Evolutionary conservation across 1,284 basidiomycete genomes (phyloP), one percentile per base, ranked within the genome.

Genomic region (Ganoderma sp.): DNA sequence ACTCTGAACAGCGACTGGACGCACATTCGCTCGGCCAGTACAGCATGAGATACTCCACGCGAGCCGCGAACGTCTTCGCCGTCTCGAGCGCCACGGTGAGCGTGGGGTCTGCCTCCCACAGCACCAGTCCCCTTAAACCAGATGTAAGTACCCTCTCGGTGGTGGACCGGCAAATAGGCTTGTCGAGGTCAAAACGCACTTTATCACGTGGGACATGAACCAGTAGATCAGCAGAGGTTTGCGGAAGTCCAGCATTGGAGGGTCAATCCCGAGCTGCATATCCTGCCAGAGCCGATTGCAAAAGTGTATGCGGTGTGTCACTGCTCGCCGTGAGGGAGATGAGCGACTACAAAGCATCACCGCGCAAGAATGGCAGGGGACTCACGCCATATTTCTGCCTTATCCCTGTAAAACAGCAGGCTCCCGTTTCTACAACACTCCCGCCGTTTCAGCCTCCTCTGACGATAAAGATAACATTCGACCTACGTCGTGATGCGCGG

Each of bases 381-480:
- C 89, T 75, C 82, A 92, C 90, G 78, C 90, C 90, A 93, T 73
- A 89, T 87, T 73, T 88, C 86, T 2, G 90, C 88, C 75, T 91
- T 91, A 66, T 79, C 79, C 17, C 88, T 84, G 69, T 88, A 84
- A 74, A 90, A 87, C 14, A 86, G 72, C 4, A 84, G 59, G 7
- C 25, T 57, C 25, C 67, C 68, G 10, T 4, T 48, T 6, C 56
- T 62, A 12, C 48, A 25, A 9, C 34, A 9, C 34, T 9, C 5
- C 34, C 22, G 22, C 25, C 25, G 25, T 28, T 28, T 4, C 58
- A 60, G 58, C 58, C 45, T 48, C n/a, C n/a, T n/a, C 45, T 19
- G n/a, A 39, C 7, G 3, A 32, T 1, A 34, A 34, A 7, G 37
- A 58, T 0, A 34, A 12, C 37, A 39, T 1, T 7, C n/a, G 15